phyloP scores from a whole-genome alignment of 108 stramenopile species.

The Parmales sp. region DNA sequence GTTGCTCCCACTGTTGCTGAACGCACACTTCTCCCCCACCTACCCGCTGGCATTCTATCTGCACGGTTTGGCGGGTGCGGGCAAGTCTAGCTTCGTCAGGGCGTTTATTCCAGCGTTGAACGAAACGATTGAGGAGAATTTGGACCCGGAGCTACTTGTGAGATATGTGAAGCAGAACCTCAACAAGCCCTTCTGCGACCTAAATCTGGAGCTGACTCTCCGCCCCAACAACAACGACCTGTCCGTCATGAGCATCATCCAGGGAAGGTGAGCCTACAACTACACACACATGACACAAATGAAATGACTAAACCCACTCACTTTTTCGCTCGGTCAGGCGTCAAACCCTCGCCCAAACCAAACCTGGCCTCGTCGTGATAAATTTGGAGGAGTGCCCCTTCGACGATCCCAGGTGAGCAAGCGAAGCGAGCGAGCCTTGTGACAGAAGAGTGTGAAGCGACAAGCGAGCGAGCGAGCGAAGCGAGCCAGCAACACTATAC shows the following conservation, averaged over 20 bases:
- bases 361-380: constrained; percentile 55
- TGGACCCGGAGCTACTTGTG: constrained; percentile 46
- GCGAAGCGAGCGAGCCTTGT: too few relatives aligned
- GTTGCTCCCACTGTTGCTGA: constrained; percentile 27
- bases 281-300: too few relatives aligned
- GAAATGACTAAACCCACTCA: too few relatives aligned
- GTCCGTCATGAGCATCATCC: constrained; percentile 63
- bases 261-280: constrained; percentile 47
- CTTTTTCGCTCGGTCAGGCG: too few relatives aligned
- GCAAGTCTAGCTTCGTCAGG: constrained; percentile 50
- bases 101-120: constrained; percentile 39
- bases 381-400: constrained; percentile 53
- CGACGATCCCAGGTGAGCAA: too few relatives aligned
- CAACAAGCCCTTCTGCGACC: constrained; percentile 38
- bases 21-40: constrained; percentile 51
- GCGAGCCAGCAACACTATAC: too few relatives aligned
- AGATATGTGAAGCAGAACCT: constrained; percentile 68
- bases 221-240: constrained; percentile 70
- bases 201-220: constrained; percentile 43
- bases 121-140: constrained; percentile 27
- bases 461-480: too few relatives aligned
- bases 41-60: constrained; percentile 48
- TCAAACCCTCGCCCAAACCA: constrained; percentile 49
- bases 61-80: constrained; percentile 47
- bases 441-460: too few relatives aligned